Evolutionary conservation across 208 protist species (phyloP).

Genomic region (Wallacemonas collosoma): DNA sequence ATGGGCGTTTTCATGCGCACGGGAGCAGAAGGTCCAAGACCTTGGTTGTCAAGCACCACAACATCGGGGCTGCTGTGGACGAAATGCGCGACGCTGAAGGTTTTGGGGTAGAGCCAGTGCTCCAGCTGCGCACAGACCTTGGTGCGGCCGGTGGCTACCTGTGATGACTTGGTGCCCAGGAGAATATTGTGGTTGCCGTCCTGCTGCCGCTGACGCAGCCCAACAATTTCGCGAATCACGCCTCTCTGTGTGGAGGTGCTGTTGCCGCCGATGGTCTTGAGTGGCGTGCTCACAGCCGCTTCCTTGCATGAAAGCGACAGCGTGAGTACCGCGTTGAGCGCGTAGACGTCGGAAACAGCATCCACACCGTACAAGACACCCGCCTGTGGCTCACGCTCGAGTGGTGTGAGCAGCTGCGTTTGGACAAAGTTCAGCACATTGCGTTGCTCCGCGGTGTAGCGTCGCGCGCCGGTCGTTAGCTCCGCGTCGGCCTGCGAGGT

Average conservation of each 20-base stretch:
- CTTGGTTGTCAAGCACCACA: constrained; percentile 72
- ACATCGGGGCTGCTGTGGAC: constrained; percentile 69
- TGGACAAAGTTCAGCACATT: constrained; percentile 78
- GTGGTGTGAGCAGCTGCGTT: constrained; percentile 46
- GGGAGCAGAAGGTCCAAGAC: constrained; percentile 35
- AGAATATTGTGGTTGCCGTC: constrained; percentile 88
- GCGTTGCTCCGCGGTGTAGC: constrained; percentile 41
- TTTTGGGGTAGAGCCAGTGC: constrained; percentile 82
- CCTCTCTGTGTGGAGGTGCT: constrained; percentile 37
- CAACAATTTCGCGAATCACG: constrained; percentile 79
- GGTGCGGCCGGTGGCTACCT: constrained; percentile 73
- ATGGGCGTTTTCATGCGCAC: constrained; percentile 67
- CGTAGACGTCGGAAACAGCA: constrained; percentile 77
- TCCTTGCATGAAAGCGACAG: constrained; percentile 67
- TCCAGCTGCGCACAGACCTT: constrained; percentile 83
- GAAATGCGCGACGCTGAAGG: constrained; percentile 66
- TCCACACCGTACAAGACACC: constrained; percentile 55
- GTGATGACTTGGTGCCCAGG: constrained; percentile 52
- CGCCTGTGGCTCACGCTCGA: constrained; percentile 38
- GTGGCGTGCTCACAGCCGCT: constrained; percentile 58
- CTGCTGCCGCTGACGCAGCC: constrained; percentile 72
- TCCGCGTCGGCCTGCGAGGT: constrained; percentile 14
- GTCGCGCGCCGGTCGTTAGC: not conserved
- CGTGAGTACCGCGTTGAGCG: constrained; percentile 55
- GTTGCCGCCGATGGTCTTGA: constrained; percentile 31